Evolutionary conservation across 2,329 filamentous ascomycete genomes (phyloP).

Genomic region (Alternaria incomplexa): DNA sequence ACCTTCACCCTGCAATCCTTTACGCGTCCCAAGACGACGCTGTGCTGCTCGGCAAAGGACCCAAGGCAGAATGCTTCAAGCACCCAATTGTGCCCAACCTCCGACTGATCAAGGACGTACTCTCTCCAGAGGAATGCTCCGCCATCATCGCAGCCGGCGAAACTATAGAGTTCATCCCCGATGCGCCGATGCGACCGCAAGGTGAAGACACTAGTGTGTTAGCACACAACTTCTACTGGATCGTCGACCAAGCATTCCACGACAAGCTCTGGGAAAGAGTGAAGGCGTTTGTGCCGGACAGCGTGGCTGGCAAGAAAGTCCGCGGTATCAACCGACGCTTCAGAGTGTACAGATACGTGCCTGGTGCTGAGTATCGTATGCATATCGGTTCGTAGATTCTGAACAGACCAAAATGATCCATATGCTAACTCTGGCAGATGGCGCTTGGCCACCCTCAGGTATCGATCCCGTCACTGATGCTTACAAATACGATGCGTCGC

Average conservation of each 20-base stretch:
- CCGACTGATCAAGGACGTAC: conserved; percentile 64
- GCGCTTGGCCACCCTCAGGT: conserved; percentile 74
- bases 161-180: conserved; percentile 68
- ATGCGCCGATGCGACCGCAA: conserved; percentile 70
- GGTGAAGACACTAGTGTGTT: conserved; percentile 67
- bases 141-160: conserved; percentile 72
- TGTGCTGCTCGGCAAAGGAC: conserved; percentile 56
- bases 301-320: conserved; percentile 62
- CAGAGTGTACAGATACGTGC: conserved; percentile 74
- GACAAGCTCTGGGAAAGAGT: conserved; percentile 69
- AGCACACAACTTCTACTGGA: conserved; percentile 78
- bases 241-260: conserved; percentile 68
- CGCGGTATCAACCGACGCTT: conserved; percentile 73
- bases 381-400: conserved; percentile 59
- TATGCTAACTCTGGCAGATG: conserved; percentile 52
- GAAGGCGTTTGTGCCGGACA: conserved; percentile 61
- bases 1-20: conserved; percentile 69
- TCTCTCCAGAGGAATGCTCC: conserved; percentile 67
- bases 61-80: conserved; percentile 60
- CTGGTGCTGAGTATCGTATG: conserved; percentile 73
- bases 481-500: conserved; percentile 72
- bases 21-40: conserved; percentile 66
- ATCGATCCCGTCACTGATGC: conserved; percentile 61
- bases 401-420: neutral
- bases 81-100: conserved; percentile 70